Percentiles rank a stretch among this genome's conserved stretches.
Conservation (phyloP, 116 monocot genomes). For the Papilionanthe hybrid region DNA sequence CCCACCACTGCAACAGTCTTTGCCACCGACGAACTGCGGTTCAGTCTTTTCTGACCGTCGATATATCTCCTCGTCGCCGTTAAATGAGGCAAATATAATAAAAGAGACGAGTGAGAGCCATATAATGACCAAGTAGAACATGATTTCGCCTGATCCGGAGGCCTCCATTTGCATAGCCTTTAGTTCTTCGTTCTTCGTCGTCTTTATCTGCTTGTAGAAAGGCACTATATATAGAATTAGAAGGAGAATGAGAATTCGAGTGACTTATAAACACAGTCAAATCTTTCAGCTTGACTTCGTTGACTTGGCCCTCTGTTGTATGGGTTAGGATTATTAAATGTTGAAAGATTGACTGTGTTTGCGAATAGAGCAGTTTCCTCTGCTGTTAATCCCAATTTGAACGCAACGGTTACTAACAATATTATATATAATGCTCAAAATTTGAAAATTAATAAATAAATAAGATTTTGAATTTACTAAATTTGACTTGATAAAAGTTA, state of each 20-base stretch:
- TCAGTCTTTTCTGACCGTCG: not conserved
- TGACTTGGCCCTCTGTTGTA: not conserved
- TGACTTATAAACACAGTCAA: too few relatives aligned
- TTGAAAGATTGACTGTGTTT: not conserved
- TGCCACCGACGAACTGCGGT: not conserved
- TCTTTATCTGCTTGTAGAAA: not conserved
- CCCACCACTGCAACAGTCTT: not conserved
- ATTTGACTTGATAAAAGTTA: too few relatives aligned
- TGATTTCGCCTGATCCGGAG: not conserved
- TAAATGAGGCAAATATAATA: not conserved
- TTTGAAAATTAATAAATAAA: too few relatives aligned
- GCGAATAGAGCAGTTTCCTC: too few relatives aligned
- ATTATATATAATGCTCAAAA: too few relatives aligned
- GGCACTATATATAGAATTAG: not conserved
- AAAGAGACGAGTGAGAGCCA: constrained; percentile 4
- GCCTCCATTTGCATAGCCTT: not conserved
- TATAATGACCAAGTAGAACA: constrained; percentile 1
- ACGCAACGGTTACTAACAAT: too few relatives aligned
- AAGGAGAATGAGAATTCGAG: not conserved
- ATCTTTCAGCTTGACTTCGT: not conserved
- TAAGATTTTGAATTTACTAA: too few relatives aligned
- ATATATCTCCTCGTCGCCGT: not conserved
- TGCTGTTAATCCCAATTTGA: too few relatives aligned
- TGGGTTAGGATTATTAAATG: not conserved
- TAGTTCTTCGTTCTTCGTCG: not conserved